Percentiles rank a stretch among this genome's conserved stretches.
These are phyloP conservation scores for Aspergillus oerlinghausenensis DNA, from an alignment of 2,329 filamentous ascomycete species.

Conservation along the genomic window DNA sequence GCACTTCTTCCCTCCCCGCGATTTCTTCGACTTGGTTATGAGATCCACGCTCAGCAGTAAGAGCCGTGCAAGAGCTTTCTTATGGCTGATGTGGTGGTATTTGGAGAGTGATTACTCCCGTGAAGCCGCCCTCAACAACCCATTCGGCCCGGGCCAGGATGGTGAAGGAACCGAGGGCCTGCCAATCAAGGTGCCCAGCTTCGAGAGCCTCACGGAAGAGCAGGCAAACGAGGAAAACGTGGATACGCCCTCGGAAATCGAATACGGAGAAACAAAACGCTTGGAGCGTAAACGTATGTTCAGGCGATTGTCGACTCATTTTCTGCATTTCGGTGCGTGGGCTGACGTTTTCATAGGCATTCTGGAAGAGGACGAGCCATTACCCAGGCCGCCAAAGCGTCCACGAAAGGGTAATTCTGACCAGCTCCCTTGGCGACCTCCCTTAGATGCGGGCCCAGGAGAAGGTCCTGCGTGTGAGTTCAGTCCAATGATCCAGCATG, in stretches of 20 bases:
- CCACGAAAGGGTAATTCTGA: constrained; percentile 36
- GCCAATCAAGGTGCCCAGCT: constrained; percentile 44
- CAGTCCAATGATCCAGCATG: constrained; percentile 18
- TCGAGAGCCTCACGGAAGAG: constrained; percentile 46
- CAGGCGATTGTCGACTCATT: neutral
- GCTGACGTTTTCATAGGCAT: constrained; percentile 32
- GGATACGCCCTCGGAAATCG: constrained; percentile 45
- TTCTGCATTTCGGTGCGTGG: neutral
- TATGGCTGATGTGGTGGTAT: constrained; percentile 99
- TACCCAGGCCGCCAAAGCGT: constrained; percentile 42
- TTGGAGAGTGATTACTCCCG: constrained; percentile 91
- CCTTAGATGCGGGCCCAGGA: too few species aligned
- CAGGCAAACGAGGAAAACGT: constrained; percentile 49
- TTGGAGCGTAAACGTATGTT: constrained; percentile 44
- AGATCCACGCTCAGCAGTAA: constrained; percentile 73
- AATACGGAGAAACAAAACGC: constrained; percentile 46
- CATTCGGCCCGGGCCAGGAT: constrained; percentile 63
- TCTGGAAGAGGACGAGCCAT: constrained; percentile 44
- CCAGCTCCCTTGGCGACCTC: neutral
- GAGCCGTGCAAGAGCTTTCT: constrained; percentile 79
- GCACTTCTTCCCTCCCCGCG: constrained; percentile 77
- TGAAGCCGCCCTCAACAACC: constrained; percentile 83
- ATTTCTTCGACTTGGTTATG: constrained; percentile 98
- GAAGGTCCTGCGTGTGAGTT: constrained; percentile 13
- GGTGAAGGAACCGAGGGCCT: constrained; percentile 40